phyloP scores from a whole-genome alignment of 140 eudicot genomes.

The Oenanthe javanica region DNA sequence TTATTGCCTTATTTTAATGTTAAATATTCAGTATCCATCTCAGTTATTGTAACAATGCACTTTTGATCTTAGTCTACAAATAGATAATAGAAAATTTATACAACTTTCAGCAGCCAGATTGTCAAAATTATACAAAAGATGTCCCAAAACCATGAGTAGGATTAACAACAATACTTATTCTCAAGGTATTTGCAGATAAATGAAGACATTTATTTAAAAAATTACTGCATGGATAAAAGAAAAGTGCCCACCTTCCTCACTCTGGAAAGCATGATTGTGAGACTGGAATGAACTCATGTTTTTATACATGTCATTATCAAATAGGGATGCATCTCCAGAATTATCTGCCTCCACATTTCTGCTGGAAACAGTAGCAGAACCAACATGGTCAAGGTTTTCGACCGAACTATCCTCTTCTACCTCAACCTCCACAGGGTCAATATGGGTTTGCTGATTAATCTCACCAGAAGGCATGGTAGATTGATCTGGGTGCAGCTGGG shows the following conservation, averaged over 20 bases:
- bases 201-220: not conserved
- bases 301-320: conserved; percentile 41
- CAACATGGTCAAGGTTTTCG: conserved; percentile 34
- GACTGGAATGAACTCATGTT: conserved; percentile 41
- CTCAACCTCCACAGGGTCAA: conserved; percentile 39
- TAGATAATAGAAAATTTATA: not conserved
- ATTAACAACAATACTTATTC: not conserved
- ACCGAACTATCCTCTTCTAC: conserved; percentile 40
- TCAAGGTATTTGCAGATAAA: not conserved
- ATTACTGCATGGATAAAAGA: not conserved
- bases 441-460: conserved; percentile 25
- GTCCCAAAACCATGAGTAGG: not conserved
- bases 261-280: conserved; percentile 41
- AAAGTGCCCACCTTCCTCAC: conserved; percentile 51
- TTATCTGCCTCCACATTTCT: conserved; percentile 44
- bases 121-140: not conserved
- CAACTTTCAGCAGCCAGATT: not conserved
- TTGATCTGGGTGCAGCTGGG: conserved; percentile 43
- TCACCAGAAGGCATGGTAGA: conserved; percentile 32
- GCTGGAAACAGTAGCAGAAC: conserved; percentile 35
- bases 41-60: not conserved
- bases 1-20: not conserved
- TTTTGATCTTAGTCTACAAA: not conserved
- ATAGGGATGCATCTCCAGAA: conserved; percentile 46
- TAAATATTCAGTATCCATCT: not conserved